phyloP scores from a whole-genome alignment of 192 early-diverging fungal genomes.

The Coemansia sp. region DNA sequence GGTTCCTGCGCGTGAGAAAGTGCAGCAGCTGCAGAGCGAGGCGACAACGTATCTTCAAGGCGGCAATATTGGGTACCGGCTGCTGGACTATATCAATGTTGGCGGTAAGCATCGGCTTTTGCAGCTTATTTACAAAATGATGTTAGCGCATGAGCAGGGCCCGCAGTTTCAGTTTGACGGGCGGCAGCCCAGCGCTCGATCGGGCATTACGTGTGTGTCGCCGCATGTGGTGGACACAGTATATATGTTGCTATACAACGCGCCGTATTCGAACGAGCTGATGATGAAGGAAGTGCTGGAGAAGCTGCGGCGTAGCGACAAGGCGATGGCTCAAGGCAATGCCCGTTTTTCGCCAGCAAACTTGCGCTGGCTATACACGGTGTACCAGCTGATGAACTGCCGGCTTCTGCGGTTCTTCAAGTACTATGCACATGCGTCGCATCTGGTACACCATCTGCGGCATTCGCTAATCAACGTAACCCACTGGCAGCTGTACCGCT shows the following conservation, averaged over 20 bases:
- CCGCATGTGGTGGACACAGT: slow-evolving; percentile 74
- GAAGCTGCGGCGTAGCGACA: slow-evolving; percentile 67
- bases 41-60: slow-evolving; percentile 60
- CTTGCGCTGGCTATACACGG: slow-evolving; percentile 69
- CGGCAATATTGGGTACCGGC: slow-evolving; percentile 61
- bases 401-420: slow-evolving; percentile 71
- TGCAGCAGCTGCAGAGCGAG: slow-evolving; percentile 27
- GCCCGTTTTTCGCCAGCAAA: slow-evolving; percentile 50
- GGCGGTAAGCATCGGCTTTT: slow-evolving; percentile 64
- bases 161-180: slow-evolving; percentile 59
- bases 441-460: slow-evolving; percentile 65
- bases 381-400: slow-evolving; percentile 71
- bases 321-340: slow-evolving; percentile 53
- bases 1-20: slow-evolving; percentile 40
- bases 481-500: slow-evolving; percentile 66
- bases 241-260: slow-evolving; percentile 70
- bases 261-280: slow-evolving; percentile 70
- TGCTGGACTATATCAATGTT: slow-evolving; percentile 70
- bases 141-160: slow-evolving; percentile 63
- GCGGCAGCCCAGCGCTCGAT: slow-evolving; percentile 40
- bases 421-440: slow-evolving; percentile 63
- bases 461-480: slow-evolving; percentile 63
- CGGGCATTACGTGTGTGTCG: slow-evolving; percentile 62
- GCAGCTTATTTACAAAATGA: slow-evolving; percentile 71
- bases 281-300: slow-evolving; percentile 73